Conservation (phyloP, 1,139 yeast species). For the Candida sanyaensis region DNA sequence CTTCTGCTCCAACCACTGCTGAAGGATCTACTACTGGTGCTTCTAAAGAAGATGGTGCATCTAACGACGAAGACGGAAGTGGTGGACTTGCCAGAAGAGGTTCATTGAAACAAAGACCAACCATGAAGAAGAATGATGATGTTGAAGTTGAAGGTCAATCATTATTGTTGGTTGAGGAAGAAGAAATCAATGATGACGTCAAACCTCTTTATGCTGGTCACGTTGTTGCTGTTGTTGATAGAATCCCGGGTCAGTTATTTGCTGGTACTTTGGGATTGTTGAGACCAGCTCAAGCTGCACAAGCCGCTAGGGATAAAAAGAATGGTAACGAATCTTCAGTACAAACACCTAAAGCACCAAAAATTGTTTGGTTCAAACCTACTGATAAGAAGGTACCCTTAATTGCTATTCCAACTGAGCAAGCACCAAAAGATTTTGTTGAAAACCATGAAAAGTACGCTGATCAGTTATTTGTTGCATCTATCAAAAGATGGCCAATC, state of each 20-base stretch:
- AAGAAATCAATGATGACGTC: slow-evolving; percentile 88
- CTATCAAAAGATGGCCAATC: slow-evolving; percentile 98
- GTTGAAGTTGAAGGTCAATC: slow-evolving; percentile 99
- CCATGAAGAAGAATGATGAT: slow-evolving; percentile 97
- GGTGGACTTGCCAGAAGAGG: slow-evolving; percentile 75
- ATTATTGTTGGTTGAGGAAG: slow-evolving; percentile 86
- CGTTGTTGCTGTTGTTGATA: slow-evolving; percentile 56
- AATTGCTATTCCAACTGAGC: slow-evolving; percentile 97
- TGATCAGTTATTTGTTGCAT: slow-evolving; percentile 85
- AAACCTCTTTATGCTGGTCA: slow-evolving; percentile 98
- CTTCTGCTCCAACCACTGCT: slow-evolving; percentile 40
- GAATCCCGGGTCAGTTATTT: slow-evolving; percentile 95
- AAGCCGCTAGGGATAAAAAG: slow-evolving; percentile 71
- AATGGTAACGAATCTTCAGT: slow-evolving; percentile 51
- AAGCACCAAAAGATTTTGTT: slow-evolving; percentile 94
- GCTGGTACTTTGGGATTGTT: slow-evolving; percentile 90
- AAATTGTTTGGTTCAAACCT: slow-evolving; percentile 98
- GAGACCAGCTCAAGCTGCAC: slow-evolving; percentile 95
- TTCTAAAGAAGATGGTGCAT: slow-evolving; percentile 19
- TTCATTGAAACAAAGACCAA: slow-evolving; percentile 91
- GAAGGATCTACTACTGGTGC: slow-evolving; percentile 20
- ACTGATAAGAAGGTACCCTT: slow-evolving; percentile 96
- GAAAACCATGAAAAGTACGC: slow-evolving; percentile 86
- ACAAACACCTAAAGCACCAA: slow-evolving; percentile 66
- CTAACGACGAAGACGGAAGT: slow-evolving; percentile 20